Conservation (phyloP, 805 yeast genomes). For the Saccharomycopsis sp. region DNA sequence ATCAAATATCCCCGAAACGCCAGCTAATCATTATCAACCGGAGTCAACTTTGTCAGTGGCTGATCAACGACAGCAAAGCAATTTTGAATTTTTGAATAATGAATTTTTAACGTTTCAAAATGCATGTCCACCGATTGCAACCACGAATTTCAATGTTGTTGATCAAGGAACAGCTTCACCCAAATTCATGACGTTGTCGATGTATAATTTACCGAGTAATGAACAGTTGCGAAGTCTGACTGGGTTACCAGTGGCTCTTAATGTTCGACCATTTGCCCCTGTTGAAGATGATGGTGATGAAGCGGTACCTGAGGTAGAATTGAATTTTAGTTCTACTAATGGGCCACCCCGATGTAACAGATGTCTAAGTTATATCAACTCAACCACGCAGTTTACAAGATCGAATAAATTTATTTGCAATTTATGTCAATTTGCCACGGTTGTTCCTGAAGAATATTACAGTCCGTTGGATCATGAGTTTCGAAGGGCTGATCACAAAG, state of each 20-base stretch:
- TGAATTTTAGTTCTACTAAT: conserved; percentile 30
- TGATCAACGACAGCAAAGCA: conserved; percentile 31
- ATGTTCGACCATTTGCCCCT: conserved; percentile 81
- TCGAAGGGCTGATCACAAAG: conserved; percentile 52
- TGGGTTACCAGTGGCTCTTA: conserved; percentile 72
- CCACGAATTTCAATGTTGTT: conserved; percentile 56
- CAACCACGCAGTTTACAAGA: conserved; percentile 55
- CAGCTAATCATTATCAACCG: conserved; percentile 6
- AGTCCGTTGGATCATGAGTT: conserved; percentile 56
- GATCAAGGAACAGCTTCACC: conserved; percentile 89
- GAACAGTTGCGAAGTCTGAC: conserved; percentile 64
- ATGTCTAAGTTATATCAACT: conserved; percentile 83
- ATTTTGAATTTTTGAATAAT: conserved; percentile 31
- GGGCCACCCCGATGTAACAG: conserved; percentile 89
- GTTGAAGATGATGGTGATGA: conserved; percentile 40
- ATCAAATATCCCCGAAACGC: conserved; percentile 11
- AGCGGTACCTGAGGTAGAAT: conserved; percentile 61
- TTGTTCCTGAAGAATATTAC: conserved; percentile 59
- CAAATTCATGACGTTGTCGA: conserved; percentile 64
- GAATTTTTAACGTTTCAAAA: conserved; percentile 68
- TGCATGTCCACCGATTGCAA: conserved; percentile 77
- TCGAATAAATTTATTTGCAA: conserved; percentile 72
- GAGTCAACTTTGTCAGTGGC: conserved; percentile 23
- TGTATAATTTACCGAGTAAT: conserved; percentile 76
- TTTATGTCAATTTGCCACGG: conserved; percentile 72